These are phyloP conservation scores for Mortierella alpina DNA, from an alignment of 192 early-diverging fungal species.

Conservation along the genomic window DNA sequence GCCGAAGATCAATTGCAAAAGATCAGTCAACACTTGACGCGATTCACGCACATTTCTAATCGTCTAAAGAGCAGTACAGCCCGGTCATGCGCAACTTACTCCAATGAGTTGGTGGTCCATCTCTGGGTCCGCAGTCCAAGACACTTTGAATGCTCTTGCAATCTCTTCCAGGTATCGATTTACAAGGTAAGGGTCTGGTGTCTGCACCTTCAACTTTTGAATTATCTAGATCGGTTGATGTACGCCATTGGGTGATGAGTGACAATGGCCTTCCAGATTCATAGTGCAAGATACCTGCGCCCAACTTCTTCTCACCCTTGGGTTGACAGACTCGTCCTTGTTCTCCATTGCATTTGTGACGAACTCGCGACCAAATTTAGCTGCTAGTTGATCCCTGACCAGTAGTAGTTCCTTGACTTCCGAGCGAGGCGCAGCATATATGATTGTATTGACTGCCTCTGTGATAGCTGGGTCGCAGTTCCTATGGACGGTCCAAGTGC, in stretches of 20 bases:
- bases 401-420: constrained; percentile 85
- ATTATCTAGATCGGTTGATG: constrained; percentile 68
- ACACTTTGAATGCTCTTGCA: constrained; percentile 81
- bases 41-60: no score
- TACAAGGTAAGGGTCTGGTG: constrained; percentile 85
- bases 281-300: constrained; percentile 1
- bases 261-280: neutral
- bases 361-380: constrained; percentile 89
- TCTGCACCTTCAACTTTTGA: constrained; percentile 80
- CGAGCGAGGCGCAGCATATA: constrained; percentile 89
- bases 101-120: constrained; percentile 55
- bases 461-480: constrained; percentile 82
- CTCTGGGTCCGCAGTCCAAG: constrained; percentile 70
- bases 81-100: constrained; percentile 33
- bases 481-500: constrained; percentile 37
- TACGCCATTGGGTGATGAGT: neutral
- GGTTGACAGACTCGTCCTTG: constrained; percentile 77
- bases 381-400: constrained; percentile 82
- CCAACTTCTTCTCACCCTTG: constrained; percentile 60
- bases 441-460: constrained; percentile 90
- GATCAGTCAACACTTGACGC: constrained; percentile 20
- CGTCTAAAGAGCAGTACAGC: neutral
- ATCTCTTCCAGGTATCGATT: constrained; percentile 90
- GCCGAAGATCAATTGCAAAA: constrained; percentile 9
- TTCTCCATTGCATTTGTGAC: constrained; percentile 80